These are phyloP conservation scores for Coemansia javaensis DNA, from an alignment of 192 early-diverging fungal genomes.

Conservation along the genomic window DNA sequence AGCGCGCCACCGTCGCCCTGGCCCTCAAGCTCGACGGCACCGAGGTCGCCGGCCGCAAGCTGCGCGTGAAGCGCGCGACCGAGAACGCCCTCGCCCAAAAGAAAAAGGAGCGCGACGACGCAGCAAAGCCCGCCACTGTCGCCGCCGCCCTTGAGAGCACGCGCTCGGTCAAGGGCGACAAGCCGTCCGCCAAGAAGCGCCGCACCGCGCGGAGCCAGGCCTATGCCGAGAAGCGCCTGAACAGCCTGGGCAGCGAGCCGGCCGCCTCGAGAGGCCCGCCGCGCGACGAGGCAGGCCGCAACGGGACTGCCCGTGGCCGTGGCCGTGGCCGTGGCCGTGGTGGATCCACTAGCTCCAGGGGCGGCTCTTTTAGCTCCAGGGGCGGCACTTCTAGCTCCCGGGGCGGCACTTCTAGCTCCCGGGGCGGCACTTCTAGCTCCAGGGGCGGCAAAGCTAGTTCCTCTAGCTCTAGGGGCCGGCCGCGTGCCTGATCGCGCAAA, in stretches of 20 bases:
- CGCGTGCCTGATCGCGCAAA: too few relatives aligned
- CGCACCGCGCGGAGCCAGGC: slow-evolving; percentile 37
- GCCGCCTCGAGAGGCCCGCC: background rate
- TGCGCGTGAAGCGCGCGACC: slow-evolving; percentile 35
- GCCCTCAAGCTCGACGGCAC: slow-evolving; percentile 75
- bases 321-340: too few relatives aligned
- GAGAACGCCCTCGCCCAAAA: slow-evolving; percentile 39
- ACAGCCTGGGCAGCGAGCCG: slow-evolving; percentile 3
- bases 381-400: too few relatives aligned
- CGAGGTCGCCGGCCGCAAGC: slow-evolving; percentile 53
- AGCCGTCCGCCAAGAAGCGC: slow-evolving; percentile 46
- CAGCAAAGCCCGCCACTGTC: slow-evolving; percentile 14
- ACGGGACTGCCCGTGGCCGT: too few relatives aligned
- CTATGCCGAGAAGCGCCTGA: slow-evolving; percentile 26
- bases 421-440: too few relatives aligned
- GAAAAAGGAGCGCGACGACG: slow-evolving; percentile 11
- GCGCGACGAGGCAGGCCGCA: background rate
- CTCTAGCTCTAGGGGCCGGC: too few relatives aligned
- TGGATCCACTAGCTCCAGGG: too few relatives aligned
- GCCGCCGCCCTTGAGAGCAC: slow-evolving; percentile 49
- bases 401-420: too few relatives aligned
- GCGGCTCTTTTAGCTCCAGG: too few relatives aligned
- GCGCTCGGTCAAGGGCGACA: slow-evolving; percentile 51
- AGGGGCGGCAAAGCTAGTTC: too few relatives aligned
- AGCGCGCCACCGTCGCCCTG: slow-evolving; percentile 66